Evolutionary conservation across 83 land plant species (phyloP).

Genomic region (Larix sibirica): DNA sequence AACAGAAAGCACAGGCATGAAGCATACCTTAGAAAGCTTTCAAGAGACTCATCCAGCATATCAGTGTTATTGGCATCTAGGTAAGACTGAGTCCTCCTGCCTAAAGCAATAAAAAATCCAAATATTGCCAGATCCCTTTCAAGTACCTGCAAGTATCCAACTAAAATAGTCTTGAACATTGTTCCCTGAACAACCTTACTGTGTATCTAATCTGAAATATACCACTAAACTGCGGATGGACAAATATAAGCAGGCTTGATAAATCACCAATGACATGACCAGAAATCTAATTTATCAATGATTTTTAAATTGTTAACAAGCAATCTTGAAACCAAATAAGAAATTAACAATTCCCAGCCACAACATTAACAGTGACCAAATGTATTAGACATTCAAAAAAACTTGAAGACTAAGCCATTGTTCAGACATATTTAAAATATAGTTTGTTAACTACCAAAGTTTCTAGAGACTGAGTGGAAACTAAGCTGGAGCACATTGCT

Average conservation of each 20-base stretch:
- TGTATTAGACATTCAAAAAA: background rate
- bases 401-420: background rate
- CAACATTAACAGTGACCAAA: no score
- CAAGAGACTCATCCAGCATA: constrained; percentile 61
- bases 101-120: constrained; percentile 94
- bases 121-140: constrained; percentile 92
- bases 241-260: background rate
- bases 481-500: background rate
- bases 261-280: background rate
- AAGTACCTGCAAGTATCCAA: constrained; percentile 62
- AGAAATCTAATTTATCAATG: background rate
- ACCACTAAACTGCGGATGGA: background rate
- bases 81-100: constrained; percentile 79
- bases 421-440: background rate
- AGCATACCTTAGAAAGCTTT: constrained; percentile 72
- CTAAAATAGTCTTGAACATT: background rate
- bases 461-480: background rate
- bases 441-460: background rate
- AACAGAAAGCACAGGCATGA: background rate
- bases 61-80: constrained; percentile 57
- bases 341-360: background rate
- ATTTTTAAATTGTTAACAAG: background rate
- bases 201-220: background rate
- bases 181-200: background rate
- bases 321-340: background rate